Base-by-base conservation (phyloP, 2,329 filamentous ascomycete genomes). In the Pseudocercospora ulei region DNA sequence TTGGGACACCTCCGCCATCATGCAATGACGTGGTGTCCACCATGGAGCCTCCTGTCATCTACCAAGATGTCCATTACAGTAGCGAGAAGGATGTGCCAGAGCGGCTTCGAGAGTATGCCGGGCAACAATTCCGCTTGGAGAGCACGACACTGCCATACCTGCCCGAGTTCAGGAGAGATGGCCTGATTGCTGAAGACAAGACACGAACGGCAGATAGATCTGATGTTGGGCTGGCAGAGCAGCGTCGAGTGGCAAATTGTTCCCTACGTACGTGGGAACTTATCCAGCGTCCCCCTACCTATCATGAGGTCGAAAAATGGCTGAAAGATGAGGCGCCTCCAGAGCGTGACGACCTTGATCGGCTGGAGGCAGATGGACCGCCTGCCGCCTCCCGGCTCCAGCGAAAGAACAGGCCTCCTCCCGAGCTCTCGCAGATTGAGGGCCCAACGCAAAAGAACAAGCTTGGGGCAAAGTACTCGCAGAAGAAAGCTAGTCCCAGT, bases 61-160 rank as follows among this genome's bases (percentile, higher is more conserved):
- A 94, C 48, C 82, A 86, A 59, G 78, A 86, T 56, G 79, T 87
- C 0, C 87, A 80, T 54, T 96, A 94, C 57, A 82, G 86, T 51
- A 71, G 82, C 17, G 84, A 92, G 45, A 71, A 69, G 35, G 90
- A 96, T 61, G 81, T 95, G 0, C 86, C 87, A 7, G 71, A 79
- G 24, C 73, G 80, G 37, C 62, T 71, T 19, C 72, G 84, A 37
- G 85, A 94, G 60, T 96, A 94, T 62, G 88, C 82, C 4, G 88
- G 88, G 3, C 77, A 78, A 50, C 82, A 92, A 52, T 95, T 92
- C 57, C 80, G 76, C 41, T 65, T 95, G 4, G 73, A 77, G 53
- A 80, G 86, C 43, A 76, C 72, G 38, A 82, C 80, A 1, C 57
- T 92, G 5, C 83, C 82, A 0, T 94, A 78, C 60, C 72, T 96